These are phyloP conservation scores for Acer saccharum DNA, from an alignment of 345 rosid genomes.

Conservation along the genomic window DNA sequence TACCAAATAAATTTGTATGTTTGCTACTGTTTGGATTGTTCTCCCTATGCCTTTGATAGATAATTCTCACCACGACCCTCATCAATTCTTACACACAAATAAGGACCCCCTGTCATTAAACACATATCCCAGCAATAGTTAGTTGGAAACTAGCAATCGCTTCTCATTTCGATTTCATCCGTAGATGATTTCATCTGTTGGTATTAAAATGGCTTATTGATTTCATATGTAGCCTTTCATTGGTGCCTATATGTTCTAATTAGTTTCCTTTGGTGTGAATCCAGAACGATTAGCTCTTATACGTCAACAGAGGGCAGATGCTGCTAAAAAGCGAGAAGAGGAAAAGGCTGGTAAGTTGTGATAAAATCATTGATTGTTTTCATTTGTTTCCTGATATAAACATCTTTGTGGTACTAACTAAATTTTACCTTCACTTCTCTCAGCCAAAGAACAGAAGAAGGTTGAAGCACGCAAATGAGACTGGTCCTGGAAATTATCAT, in stretches of 20 bases:
- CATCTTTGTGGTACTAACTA: not conserved
- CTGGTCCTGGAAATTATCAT: constrained; percentile 9
- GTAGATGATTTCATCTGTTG: not conserved
- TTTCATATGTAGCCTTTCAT: not conserved
- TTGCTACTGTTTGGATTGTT: not conserved
- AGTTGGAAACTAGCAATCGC: not conserved
- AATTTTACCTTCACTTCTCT: constrained; percentile 11
- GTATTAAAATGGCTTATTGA: not conserved
- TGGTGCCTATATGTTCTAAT: not conserved
- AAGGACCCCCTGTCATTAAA: not conserved
- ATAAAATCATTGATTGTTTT: not conserved
- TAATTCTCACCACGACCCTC: not conserved
- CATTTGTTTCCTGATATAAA: not conserved
- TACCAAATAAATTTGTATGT: not conserved
- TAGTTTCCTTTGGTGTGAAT: not conserved
- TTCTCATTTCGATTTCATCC: not conserved
- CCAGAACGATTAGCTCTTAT: constrained; percentile 65
- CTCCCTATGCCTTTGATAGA: not conserved
- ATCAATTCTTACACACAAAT: not conserved
- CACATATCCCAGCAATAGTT: not conserved
- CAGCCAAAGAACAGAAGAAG: constrained; percentile 73
- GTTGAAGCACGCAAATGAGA: constrained; percentile 58
- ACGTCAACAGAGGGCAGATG: constrained; percentile 71
- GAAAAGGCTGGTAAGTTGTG: constrained; percentile 59
- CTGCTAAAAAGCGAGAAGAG: constrained; percentile 71